Evolutionary conservation across 306 rosid genomes (phyloP), one percentile per base, ranked within the genome.

Genomic region (Albizia julibrissin): DNA sequence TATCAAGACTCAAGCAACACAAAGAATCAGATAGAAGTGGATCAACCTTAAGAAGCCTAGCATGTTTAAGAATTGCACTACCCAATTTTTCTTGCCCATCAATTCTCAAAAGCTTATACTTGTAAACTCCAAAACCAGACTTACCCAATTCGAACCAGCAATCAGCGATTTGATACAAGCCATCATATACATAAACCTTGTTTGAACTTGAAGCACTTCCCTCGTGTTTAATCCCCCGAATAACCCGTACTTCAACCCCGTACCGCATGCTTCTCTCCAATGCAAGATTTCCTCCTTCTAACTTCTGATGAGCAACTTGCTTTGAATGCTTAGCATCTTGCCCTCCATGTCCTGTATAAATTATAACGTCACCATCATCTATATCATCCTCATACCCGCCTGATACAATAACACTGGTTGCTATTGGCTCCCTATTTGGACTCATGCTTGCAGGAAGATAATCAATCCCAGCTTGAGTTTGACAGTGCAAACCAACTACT

Each of bases 81-180:
- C 99, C 99, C 99, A 93, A 90, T 84, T 86, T 95, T 19, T 89
- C 56, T 73, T 95, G 99, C 72, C 99, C 99, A 16, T 82, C 94
- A 44, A 92, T 87, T 77, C 99, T 91, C 76, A 78, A 13, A 26
- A 95, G 89, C 87, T 84, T 93, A 70, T 81, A 95, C 94, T 95
- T 95, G 80, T 80, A 95, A 59, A 95, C 99, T n/a, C 98, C 96
- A 86, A 95, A 95, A 44, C 99, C 99, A 29, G 99, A 95, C 87
- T 84, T 95, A 0, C 99, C 99, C 54, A 92, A 91, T 62, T 93
- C 99, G 80, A 93, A 92, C 99, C 97, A 93, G 67, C 88, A 90
- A 54, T 87, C 92, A 19, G 75, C 54, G 80, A 95, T 93, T 82
- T 77, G 88, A 74, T 95, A 95, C 68, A 95, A 81, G 8, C 99